Conservation (phyloP, 2,329 filamentous ascomycete genomes). For the Ophiocordyceps sinensis region DNA sequence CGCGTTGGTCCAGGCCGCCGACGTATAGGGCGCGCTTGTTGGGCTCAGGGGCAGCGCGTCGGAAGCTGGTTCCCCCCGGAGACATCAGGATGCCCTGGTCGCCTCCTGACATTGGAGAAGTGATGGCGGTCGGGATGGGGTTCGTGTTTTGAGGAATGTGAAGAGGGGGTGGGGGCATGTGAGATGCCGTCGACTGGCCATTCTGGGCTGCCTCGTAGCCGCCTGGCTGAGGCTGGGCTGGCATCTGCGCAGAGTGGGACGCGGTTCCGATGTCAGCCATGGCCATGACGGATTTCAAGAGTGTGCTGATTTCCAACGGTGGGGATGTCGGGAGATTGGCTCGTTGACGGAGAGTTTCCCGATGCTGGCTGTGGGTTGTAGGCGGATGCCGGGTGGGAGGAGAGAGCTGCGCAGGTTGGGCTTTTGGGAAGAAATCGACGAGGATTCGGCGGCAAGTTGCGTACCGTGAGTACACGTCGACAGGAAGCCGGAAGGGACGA, state of each 20-base stretch:
- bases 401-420: slow-evolving; percentile 1
- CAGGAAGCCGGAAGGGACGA: not conserved
- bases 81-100: slow-evolving; percentile 61
- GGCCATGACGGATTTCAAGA: slow-evolving; percentile 15
- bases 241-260: slow-evolving; percentile 48
- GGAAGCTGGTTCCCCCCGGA: slow-evolving; percentile 68
- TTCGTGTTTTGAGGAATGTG: slow-evolving; percentile 96
- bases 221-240: slow-evolving; percentile 53
- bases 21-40: slow-evolving; percentile 98
- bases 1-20: slow-evolving; percentile 83
- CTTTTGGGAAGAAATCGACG: not conserved
- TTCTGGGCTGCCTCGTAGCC: slow-evolving; percentile 63
- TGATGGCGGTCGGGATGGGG: slow-evolving; percentile 83
- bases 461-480: not conserved
- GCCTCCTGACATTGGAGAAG: slow-evolving; percentile 64
- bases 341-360: no score
- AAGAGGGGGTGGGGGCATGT: slow-evolving; percentile 83
- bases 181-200: slow-evolving; percentile 51
- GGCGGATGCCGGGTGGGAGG: not conserved
- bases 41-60: slow-evolving; percentile 88
- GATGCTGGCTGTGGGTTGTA: no score
- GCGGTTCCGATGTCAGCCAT: slow-evolving; percentile 70
- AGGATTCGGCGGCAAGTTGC: not conserved
- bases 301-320: not conserved
- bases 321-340: not conserved